These are phyloP conservation scores for Lathyrus sativus DNA, from an alignment of 306 rosid genomes.

Conservation along the genomic window DNA sequence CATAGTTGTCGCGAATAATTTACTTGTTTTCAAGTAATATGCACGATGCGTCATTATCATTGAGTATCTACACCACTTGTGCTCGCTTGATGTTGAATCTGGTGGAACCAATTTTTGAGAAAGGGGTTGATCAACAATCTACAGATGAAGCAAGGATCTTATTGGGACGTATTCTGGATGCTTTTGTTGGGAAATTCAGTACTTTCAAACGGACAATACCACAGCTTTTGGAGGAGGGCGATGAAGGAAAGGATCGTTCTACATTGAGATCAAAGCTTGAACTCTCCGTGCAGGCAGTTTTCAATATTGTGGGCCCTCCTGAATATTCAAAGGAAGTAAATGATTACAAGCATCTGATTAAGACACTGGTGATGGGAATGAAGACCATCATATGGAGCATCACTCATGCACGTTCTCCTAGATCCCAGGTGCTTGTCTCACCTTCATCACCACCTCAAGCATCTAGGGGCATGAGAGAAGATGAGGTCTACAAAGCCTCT, in stretches of 20 bases:
- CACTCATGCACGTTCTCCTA: slow-evolving; percentile 93
- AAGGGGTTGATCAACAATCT: too few species aligned
- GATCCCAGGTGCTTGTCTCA: slow-evolving; percentile 90
- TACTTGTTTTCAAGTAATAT: slow-evolving; percentile 97
- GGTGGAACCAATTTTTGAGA: too few species aligned
- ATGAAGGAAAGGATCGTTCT: slow-evolving; percentile 89
- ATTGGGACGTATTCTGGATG: too few species aligned
- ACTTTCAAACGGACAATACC: slow-evolving; percentile 95
- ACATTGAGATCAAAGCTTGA: slow-evolving; percentile 97
- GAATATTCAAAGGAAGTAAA: slow-evolving; percentile 94
- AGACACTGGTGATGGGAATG: slow-evolving; percentile 99
- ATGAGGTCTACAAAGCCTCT: slow-evolving; percentile 96
- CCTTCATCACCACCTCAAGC: slow-evolving; percentile 76
- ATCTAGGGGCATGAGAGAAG: slow-evolving; percentile 95
- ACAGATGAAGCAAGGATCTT: too few species aligned
- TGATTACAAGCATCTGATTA: slow-evolving; percentile 93
- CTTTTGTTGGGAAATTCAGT: too few species aligned
- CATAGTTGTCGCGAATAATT: slow-evolving; percentile 94
- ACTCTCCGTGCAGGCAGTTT: slow-evolving; percentile 99
- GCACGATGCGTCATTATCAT: slow-evolving; percentile 95
- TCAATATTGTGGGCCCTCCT: slow-evolving; percentile 80
- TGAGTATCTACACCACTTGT: slow-evolving; percentile 97
- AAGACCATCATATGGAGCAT: slow-evolving; percentile 99
- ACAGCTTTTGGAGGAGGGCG: slow-evolving; percentile 97
- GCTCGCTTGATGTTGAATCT: too few species aligned